Evolutionary conservation across 2,329 filamentous ascomycete species (phyloP), one percentile per base, ranked within the genome.

Genomic region (Fusarium phyllophilum): DNA sequence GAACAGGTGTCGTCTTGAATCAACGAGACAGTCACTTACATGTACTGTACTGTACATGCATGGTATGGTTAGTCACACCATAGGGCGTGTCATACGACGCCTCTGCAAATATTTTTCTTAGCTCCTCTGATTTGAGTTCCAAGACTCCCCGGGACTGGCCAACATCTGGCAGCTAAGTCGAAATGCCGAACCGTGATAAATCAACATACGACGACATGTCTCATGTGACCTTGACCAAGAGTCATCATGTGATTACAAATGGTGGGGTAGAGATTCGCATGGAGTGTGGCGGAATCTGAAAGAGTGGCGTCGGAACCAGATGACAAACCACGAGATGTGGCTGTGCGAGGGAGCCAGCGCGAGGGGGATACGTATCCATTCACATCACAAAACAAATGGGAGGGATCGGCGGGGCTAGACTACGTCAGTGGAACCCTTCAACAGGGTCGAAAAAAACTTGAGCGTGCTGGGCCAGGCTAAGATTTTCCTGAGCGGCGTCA

Each of bases 281-380:
- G 64, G 66, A 75, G 61, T 77, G 78, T 79, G 78, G 78, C 77
- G 72, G 76, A 77, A 73, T 36, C 22, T 38, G 17, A 24, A 44
- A 66, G 41, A 62, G 63, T 66, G 72, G 70, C 62, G 31, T 42
- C 26, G 13, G 24, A 15, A 26, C 26, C 26, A 66, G 66, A 78
- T 77, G 75, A 76, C 65, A 64, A 77, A 75, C 56, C 34, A 44
- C 11, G 11, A 63, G 24, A 33, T 70, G 75, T 79, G 78, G 78
- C 78, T 78, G 78, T 75, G 78, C 66, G 20, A 17, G 22, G 29
- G 31, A 54, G 49, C 31, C 12, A 18, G 48, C 45, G 18, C 24
- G 44, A 26, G 26, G 73, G 49, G 71, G 69, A 62, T 71, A 45
- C 38, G 17, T 26, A 31, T 51, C 31, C 12, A 22, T 48, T 22